Evolutionary conservation across 371 early-diverging fungal genomes (phyloP).

Genomic region (Mortierella sp.): DNA sequence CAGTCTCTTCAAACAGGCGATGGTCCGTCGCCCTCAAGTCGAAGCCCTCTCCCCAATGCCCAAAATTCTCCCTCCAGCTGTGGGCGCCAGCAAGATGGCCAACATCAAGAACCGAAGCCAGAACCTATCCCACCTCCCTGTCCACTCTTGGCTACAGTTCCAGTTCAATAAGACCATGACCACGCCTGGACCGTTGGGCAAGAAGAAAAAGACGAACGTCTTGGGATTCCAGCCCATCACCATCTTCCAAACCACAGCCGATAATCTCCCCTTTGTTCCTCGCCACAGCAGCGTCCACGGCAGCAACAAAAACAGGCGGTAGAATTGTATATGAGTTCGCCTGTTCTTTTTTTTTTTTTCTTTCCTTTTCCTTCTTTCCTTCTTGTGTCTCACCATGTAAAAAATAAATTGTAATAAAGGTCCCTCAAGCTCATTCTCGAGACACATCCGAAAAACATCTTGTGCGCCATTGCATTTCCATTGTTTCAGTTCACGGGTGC

Average conservation of each 20-base stretch:
- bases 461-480: neutral
- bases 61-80: constrained; percentile 37
- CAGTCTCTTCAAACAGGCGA: constrained; percentile 33
- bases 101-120: constrained; percentile 32
- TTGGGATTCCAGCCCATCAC: constrained; percentile 48
- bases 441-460: neutral
- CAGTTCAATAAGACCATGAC: constrained; percentile 55
- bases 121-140: constrained; percentile 35
- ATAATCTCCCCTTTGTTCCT: neutral
- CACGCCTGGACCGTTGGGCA: constrained; percentile 17
- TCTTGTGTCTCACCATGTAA: neutral
- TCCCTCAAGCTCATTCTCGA: neutral
- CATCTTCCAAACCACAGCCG: constrained; percentile 46
- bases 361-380: neutral
- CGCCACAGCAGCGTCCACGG: neutral
- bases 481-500: neutral
- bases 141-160: constrained; percentile 53
- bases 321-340: neutral
- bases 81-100: constrained; percentile 24
- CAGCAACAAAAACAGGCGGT: neutral
- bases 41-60: constrained; percentile 46
- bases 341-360: neutral
- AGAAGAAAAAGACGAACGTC: constrained; percentile 24
- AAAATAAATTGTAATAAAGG: constrained; percentile 7
- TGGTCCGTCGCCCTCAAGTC: constrained; percentile 39